Base-by-base conservation (phyloP, 257 asterid species). In the Ballota nigra region DNA sequence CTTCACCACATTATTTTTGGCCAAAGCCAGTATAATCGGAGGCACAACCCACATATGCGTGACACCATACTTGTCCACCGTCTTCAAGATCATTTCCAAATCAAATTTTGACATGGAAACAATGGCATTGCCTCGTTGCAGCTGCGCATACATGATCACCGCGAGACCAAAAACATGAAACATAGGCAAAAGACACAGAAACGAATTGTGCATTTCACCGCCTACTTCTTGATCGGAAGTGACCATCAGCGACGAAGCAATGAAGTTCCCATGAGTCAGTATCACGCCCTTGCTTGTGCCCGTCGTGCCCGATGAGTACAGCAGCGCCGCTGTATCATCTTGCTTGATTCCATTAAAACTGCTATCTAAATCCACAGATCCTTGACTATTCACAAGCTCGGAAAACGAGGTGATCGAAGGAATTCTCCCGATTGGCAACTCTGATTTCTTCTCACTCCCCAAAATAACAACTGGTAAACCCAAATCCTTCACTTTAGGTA, bases 221-320 rank as follows among this genome's bases (percentile, higher is more conserved):
- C 79, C 85, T 40, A 59, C n/a, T 2, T 91, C 98, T 76, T 91
- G 96, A 73, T 95, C 97, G 2, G 76, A 63, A 18, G 87, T 79
- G 13, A 87, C 16, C 98, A 95, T 92, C 71, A 82, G 51, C 4
- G 97, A 66, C 1, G 95, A 31, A 2, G 96, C 78, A 6, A 95
- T 88, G 72, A 95, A 95, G 58, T 89, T 95, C 80, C 95, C 20
- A 10, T 95, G 99, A 4, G 81, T 84, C 36, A 95, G 87, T 3
- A 89, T 58, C 3, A 95, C 99, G 13, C 99, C 99, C 79, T 95
- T 95, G 78, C 97, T 95, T 0, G 66, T 52, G 29, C 98, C 99
- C 1, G 99, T 95, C 3, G 97, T 95, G 24, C 99, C 99, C 4
- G 99, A 95, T 8, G 99, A 95, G 71, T 95, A 92, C 77, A 95